phyloP scores from a whole-genome alignment of 2,329 filamentous ascomycete genomes.

The Coniochaeta hoffmannii region DNA sequence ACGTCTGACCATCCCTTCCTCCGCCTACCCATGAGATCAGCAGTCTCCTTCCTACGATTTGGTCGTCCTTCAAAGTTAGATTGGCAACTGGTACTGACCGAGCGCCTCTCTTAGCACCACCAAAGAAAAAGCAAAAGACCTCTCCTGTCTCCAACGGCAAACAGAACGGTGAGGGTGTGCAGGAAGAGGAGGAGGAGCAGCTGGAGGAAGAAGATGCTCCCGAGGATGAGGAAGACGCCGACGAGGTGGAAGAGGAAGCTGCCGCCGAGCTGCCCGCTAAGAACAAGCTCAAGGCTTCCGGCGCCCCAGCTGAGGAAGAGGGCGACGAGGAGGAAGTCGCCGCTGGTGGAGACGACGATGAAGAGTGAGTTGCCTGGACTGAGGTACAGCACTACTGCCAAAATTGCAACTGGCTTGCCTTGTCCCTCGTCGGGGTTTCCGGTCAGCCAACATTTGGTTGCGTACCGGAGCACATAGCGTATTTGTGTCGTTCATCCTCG shows the following conservation, averaged over 20 bases:
- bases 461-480: not conserved
- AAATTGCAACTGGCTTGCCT: not conserved
- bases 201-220: slow-evolving; percentile 13
- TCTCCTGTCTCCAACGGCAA: slow-evolving; percentile 20
- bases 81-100: not conserved
- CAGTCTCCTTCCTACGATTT: not conserved
- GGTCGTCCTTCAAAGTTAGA: not conserved
- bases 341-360: slow-evolving; percentile 22
- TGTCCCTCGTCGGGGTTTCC: not conserved
- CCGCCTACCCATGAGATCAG: not conserved
- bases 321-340: slow-evolving; percentile 24
- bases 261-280: slow-evolving; percentile 17
- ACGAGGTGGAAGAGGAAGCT: slow-evolving; percentile 16
- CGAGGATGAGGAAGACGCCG: slow-evolving; percentile 14
- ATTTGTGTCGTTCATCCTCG: not conserved
- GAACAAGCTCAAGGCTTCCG: slow-evolving; percentile 9
- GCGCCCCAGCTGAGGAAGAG: slow-evolving; percentile 21
- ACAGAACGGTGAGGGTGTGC: slow-evolving; percentile 22
- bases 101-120: slow-evolving; percentile 23
- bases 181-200: slow-evolving; percentile 13
- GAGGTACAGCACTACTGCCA: not conserved
- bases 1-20: not conserved
- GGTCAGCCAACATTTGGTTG: not conserved
- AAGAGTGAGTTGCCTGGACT: slow-evolving; percentile 17
- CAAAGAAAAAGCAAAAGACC: slow-evolving; percentile 46